Base-by-base conservation (phyloP, 345 rosid genomes). In the Acer yangbiense region DNA sequence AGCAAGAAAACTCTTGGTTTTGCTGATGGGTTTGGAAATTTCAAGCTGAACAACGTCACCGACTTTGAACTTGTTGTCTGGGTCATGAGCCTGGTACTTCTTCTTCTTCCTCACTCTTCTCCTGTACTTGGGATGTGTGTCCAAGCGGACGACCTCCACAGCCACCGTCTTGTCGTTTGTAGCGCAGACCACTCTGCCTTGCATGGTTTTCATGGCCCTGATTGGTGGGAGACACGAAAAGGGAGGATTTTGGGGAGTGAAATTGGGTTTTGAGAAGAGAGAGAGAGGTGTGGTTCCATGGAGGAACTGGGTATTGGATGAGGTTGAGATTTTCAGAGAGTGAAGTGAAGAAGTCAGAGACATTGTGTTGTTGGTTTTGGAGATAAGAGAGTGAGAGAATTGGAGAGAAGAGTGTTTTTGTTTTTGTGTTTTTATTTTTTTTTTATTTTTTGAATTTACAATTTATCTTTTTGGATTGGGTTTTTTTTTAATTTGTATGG, bases 31-130 rank as follows among this genome's bases (percentile, higher is more conserved):
- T 44, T 86, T 88, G 82, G 95, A 74, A 83, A 83, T 85, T 69
- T 89, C 89, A 66, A 95, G 95, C 87, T 84, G 89, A 64, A 93
- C 98, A 1, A 79, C 11, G 72, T 95, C 98, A 9, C 97, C 98
- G 55, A 95, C 90, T 81, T 90, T 64, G 85, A 93, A 93, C 76
- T 78, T 81, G 85, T 92, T 93, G 2, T 89, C 95, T 1, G 90
- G 94, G 93, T 95, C 98, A 82, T 95, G 98, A 57, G 91, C 98
- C 76, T 92, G 98, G 88, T 76, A 90, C 93, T 89, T 93, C 91
- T 90, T 91, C 98, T 93, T 94, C 89, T 73, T 91, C 85, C 95
- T 84, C 7, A 95, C 88, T 70, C 95, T 87, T 61, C 95, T 90
- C 87, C 88, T 88, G 91, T 95, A 95, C 89, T 93, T 95, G 0